These are phyloP conservation scores for Trichophaea hybrida DNA, from an alignment of 2,329 filamentous ascomycete genomes.

Conservation along the genomic window DNA sequence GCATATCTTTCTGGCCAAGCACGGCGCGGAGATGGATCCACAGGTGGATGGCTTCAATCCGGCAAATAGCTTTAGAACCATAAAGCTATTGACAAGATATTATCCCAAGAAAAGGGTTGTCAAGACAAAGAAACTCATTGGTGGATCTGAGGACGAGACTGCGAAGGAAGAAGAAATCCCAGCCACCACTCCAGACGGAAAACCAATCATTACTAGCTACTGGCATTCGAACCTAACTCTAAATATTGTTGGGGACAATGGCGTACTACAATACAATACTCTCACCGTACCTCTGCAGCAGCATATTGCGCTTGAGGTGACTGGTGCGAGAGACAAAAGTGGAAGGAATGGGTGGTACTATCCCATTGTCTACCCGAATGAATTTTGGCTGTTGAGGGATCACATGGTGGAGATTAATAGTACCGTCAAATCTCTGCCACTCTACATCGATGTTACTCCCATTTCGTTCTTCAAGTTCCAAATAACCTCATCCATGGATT, in stretches of 20 bases:
- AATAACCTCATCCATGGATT: slow-evolving; percentile 68
- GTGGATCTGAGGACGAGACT: slow-evolving; percentile 37
- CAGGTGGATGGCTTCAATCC: slow-evolving; percentile 55
- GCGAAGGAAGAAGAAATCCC: slow-evolving; percentile 37
- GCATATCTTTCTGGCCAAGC: slow-evolving; percentile 76
- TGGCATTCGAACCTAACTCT: slow-evolving; percentile 93
- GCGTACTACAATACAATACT: slow-evolving; percentile 49
- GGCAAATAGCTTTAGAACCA: slow-evolving; percentile 65
- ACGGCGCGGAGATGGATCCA: slow-evolving; percentile 65
- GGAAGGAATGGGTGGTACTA: slow-evolving; percentile 90
- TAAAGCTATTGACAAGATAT: slow-evolving; percentile 75
- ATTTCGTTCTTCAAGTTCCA: slow-evolving; percentile 67
- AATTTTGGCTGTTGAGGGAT: slow-evolving; percentile 85
- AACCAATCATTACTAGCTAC: slow-evolving; percentile 65
- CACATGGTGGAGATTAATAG: slow-evolving; percentile 89
- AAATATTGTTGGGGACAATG: slow-evolving; percentile 68
- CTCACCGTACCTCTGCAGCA: slow-evolving; percentile 62
- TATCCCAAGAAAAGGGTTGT: slow-evolving; percentile 76
- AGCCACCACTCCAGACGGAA: slow-evolving; percentile 27
- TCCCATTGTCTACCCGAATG: slow-evolving; percentile 82
- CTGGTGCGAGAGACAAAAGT: slow-evolving; percentile 63
- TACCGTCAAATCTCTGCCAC: slow-evolving; percentile 49
- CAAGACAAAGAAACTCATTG: slow-evolving; percentile 76
- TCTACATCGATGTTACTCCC: slow-evolving; percentile 27
- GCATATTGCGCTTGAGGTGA: slow-evolving; percentile 65